Conservation (phyloP, 2,329 filamentous ascomycete genomes). For the Fusarium sp. region DNA sequence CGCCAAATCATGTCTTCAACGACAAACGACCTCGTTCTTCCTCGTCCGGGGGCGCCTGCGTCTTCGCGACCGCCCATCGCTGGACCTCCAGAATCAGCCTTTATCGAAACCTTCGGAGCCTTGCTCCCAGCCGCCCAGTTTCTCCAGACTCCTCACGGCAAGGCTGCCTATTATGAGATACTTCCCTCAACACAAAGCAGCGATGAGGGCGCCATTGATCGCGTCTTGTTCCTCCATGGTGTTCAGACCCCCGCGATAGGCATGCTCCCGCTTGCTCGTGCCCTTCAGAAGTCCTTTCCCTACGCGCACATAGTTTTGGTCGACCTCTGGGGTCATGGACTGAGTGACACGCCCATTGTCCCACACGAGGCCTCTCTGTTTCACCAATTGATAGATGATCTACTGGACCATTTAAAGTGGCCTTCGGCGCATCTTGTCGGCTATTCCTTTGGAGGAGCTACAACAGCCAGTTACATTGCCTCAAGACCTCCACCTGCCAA, state of each 20-base stretch:
- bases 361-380: slow-evolving; percentile 60
- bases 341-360: slow-evolving; percentile 61
- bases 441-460: slow-evolving; percentile 63
- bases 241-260: slow-evolving; percentile 65
- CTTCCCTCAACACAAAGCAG: slow-evolving; percentile 19
- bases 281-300: slow-evolving; percentile 54
- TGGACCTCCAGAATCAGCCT: slow-evolving; percentile 55
- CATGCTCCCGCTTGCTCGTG: slow-evolving; percentile 57
- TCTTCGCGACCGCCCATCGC: slow-evolving; percentile 41
- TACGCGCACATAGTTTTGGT: slow-evolving; percentile 57
- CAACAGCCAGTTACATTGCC: slow-evolving; percentile 56
- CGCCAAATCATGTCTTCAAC: not conserved
- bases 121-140: slow-evolving; percentile 56
- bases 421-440: slow-evolving; percentile 60
- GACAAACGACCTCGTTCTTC: not conserved
- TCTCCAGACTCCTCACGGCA: slow-evolving; percentile 51
- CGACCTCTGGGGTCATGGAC: slow-evolving; percentile 67
- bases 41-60: slow-evolving; percentile 7
- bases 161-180: slow-evolving; percentile 58
- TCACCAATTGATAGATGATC: slow-evolving; percentile 54
- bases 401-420: slow-evolving; percentile 60
- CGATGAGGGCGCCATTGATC: slow-evolving; percentile 12
- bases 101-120: slow-evolving; percentile 54
- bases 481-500: slow-evolving; percentile 35
- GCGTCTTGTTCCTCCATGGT: slow-evolving; percentile 63